phyloP scores from a whole-genome alignment of 2,329 filamentous ascomycete genomes.

The Diaporthe helianthi region DNA sequence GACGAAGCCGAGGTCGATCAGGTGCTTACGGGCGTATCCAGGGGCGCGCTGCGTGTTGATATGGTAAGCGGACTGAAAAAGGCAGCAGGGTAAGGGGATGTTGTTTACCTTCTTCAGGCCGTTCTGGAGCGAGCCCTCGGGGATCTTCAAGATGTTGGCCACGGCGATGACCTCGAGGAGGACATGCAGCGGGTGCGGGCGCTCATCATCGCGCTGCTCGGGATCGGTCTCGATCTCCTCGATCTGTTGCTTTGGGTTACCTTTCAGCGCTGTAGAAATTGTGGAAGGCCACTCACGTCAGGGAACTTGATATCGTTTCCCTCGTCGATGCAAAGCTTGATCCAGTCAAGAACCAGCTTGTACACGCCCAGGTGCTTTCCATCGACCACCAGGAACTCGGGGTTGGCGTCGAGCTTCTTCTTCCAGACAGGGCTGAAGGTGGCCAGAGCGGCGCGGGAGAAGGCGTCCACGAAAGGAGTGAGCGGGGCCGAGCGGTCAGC shows the following conservation, averaged over 20 bases:
- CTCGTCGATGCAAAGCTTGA: conserved; percentile 31
- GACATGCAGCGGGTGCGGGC: conserved; percentile 26
- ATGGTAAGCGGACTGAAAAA: neutral
- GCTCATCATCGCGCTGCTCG: neutral
- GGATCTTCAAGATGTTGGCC: conserved; percentile 30
- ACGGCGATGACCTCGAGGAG: conserved; percentile 28
- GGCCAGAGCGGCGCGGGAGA: conserved; percentile 25
- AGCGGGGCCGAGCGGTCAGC: conserved; percentile 8
- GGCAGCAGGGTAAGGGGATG: neutral
- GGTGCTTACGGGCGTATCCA: conserved; percentile 28
- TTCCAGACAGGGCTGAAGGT: conserved; percentile 30
- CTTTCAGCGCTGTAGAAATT: no score
- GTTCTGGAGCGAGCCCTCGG: conserved; percentile 33
- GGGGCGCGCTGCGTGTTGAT: neutral
- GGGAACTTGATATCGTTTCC: conserved; percentile 35
- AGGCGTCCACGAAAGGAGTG: neutral
- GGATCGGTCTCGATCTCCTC: neutral
- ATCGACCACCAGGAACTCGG: conserved; percentile 16
- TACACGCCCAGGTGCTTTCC: conserved; percentile 13
- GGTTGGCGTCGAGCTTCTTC: conserved; percentile 23
- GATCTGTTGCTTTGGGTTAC: neutral
- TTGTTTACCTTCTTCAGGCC: conserved; percentile 28
- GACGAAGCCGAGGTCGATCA: conserved; percentile 23
- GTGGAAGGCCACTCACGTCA: neutral
- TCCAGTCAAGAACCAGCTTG: conserved; percentile 32